A percentile compares a stretch with the other conserved stretches of the same genome.
Evolutionary conservation across 179 eudicot genomes (phyloP).

Genomic region (Corrigiola litoralis): DNA sequence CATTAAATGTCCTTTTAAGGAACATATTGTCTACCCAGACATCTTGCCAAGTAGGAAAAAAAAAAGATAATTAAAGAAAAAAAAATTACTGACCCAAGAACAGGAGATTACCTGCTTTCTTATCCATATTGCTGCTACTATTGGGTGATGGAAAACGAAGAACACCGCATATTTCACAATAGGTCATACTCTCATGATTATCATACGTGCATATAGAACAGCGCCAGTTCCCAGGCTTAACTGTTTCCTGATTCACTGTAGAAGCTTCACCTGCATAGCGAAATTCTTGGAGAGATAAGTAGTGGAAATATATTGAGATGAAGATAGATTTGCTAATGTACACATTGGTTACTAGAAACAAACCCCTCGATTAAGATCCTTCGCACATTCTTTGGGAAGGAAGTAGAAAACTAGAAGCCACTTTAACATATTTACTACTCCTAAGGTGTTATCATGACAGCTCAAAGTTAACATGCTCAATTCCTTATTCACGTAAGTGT

Average conservation of each 20-base stretch:
- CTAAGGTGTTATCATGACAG: too few relatives aligned
- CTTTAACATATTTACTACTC: too few relatives aligned
- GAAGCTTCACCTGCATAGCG: slow-evolving; percentile 38
- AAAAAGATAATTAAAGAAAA: neutral
- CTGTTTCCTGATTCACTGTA: slow-evolving; percentile 27
- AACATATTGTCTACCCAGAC: neutral
- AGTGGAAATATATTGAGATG: neutral
- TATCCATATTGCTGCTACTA: slow-evolving; percentile 23
- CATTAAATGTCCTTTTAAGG: neutral
- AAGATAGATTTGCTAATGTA: neutral
- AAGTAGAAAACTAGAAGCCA: neutral
- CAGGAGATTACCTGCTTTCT: slow-evolving; percentile 45
- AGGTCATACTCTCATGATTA: slow-evolving; percentile 70
- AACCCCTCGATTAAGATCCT: too few relatives aligned
- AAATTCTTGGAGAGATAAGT: neutral
- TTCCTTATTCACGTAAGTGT: too few relatives aligned
- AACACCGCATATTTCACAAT: slow-evolving; percentile 94
- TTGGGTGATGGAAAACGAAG: slow-evolving; percentile 60
- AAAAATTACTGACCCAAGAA: neutral
- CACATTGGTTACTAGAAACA: neutral
- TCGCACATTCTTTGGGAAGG: too few relatives aligned
- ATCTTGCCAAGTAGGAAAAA: neutral
- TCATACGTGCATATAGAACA: slow-evolving; percentile 92
- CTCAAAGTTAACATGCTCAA: too few relatives aligned
- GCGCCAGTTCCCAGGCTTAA: slow-evolving; percentile 57